Evolutionary conservation across 495 filamentous ascomycete species (phyloP), one percentile per base, ranked within the genome.

Genomic region (Jackrogersella multiformis): DNA sequence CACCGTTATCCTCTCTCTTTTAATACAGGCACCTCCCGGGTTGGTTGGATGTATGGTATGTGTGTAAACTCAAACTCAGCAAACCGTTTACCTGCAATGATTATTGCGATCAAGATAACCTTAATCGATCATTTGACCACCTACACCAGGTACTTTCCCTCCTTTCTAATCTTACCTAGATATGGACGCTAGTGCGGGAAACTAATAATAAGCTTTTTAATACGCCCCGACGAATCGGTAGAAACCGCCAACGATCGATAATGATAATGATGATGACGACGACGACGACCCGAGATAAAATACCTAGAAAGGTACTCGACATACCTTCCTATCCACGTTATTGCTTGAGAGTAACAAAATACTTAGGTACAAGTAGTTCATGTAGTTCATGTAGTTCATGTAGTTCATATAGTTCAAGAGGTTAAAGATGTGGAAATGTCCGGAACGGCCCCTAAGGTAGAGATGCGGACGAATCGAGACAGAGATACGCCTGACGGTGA

Each of bases 401-500:
- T 45, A 45, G 4, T 18, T 23, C 10, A 20, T 26, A 26, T 20
- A 9, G 20, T 9, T 13, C 48, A 56, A 49, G 24, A 32, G 38
- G 21, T 68, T 48, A 30, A 61, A 56, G 18, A 62, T 49, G 42
- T 61, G 15, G 26, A 62, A 68, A 45, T 54, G 18, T 53, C 57
- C 57, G 32, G 52, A 30, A 35, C 49, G 21, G 24, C 51, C 39
- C 54, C 30, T 38, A 6, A 41, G 35, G 26, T n/a, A 15, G 12
- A 28, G 12, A 38, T 16, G 20, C 18, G 30, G 18, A 28, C 56
- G 26, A 54, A 52, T 36, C 51, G 20, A 18, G 26, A 21, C 35
- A 63, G 21, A 34, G 12, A 36, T 16, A 52, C 36, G 42, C 2
- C 13, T 30, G n/a, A 54, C 52, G 36, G 9, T 34, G 44, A 26